Conservation (phyloP, 495 filamentous ascomycete genomes). For the Friedmanniomyces simplex region DNA sequence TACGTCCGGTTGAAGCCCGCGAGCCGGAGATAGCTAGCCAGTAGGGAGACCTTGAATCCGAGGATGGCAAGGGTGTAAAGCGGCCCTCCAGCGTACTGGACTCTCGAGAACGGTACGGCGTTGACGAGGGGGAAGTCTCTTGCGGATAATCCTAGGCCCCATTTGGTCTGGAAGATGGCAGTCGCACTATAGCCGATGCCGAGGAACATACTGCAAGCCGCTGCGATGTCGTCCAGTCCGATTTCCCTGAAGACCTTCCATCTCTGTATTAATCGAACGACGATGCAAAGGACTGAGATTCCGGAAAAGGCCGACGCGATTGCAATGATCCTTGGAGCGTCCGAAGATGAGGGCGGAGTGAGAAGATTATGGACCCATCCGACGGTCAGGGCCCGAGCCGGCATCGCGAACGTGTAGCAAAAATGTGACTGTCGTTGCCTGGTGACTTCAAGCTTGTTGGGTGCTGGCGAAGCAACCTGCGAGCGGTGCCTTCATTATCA, state of each 20-base stretch:
- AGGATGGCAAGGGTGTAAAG: conserved; percentile 8
- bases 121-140: conserved; percentile 2
- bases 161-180: conserved; percentile 5
- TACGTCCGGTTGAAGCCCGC: conserved; percentile 5
- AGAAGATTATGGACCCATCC: conserved; percentile 8
- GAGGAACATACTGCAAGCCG: background rate
- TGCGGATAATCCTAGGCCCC: background rate
- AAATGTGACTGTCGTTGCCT: no score
- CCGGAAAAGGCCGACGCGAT: background rate
- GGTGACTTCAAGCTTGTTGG: no score
- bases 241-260: background rate
- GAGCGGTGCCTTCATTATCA: no score
- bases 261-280: background rate
- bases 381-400: background rate
- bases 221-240: conserved; percentile 5
- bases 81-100: conserved; percentile 7
- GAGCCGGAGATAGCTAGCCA: conserved; percentile 2
- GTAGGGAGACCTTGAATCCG: conserved; percentile 7
- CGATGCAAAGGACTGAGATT: background rate
- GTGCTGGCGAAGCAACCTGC: no score
- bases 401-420: no score
- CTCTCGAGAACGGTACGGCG: conserved; percentile 1
- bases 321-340: conserved; percentile 3
- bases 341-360: background rate
- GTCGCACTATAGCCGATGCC: conserved; percentile 2